Evolutionary conservation across 805 yeast genomes (phyloP).

Genomic region (Candida verbasci): DNA sequence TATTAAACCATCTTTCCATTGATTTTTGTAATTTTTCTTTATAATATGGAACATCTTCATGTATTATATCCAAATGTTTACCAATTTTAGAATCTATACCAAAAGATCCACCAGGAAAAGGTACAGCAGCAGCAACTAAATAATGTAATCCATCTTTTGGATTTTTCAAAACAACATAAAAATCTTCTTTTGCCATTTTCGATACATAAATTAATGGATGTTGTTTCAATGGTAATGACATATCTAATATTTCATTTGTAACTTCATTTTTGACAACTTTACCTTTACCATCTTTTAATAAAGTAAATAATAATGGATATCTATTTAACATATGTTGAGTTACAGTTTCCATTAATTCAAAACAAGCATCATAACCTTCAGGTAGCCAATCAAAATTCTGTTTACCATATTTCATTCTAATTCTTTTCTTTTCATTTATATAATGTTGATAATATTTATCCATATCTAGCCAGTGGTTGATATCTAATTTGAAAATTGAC

Average conservation of each 20-base stretch:
- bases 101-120: slow-evolving; percentile 76
- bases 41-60: slow-evolving; percentile 66
- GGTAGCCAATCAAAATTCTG: slow-evolving; percentile 65
- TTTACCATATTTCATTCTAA: slow-evolving; percentile 53
- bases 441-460: slow-evolving; percentile 70
- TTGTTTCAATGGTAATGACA: slow-evolving; percentile 54
- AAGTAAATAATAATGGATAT: slow-evolving; percentile 59
- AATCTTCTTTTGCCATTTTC: slow-evolving; percentile 73
- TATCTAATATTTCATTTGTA: slow-evolving; percentile 59
- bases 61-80: slow-evolving; percentile 57
- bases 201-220: slow-evolving; percentile 62
- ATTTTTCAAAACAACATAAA: slow-evolving; percentile 57
- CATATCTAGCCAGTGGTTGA: slow-evolving; percentile 77
- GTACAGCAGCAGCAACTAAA: slow-evolving; percentile 69
- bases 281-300: slow-evolving; percentile 39
- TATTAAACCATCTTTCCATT: slow-evolving; percentile 69
- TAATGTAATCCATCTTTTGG: slow-evolving; percentile 55
- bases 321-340: slow-evolving; percentile 55
- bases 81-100: slow-evolving; percentile 60
- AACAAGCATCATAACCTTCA: slow-evolving; percentile 55
- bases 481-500: slow-evolving; percentile 67
- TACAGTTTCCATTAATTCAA: slow-evolving; percentile 62
- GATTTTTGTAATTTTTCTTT: slow-evolving; percentile 59
- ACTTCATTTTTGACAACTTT: slow-evolving; percentile 54
- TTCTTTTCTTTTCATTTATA: slow-evolving; percentile 57